Percentiles rank a stretch among this genome's conserved stretches.
Evolutionary conservation across 306 rosid genomes (phyloP).

Genomic region (Mimosa bimucronata): DNA sequence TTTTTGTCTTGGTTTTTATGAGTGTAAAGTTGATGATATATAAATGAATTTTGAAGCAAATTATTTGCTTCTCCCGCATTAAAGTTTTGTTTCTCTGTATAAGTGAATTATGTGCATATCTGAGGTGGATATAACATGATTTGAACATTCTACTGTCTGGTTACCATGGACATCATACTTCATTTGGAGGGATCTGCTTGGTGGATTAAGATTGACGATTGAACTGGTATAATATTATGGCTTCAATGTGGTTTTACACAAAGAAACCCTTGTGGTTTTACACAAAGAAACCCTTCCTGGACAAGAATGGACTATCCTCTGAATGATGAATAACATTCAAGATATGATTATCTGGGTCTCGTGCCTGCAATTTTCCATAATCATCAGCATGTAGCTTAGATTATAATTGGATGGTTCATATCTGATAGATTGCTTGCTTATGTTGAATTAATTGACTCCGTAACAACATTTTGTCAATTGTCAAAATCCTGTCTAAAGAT

Average conservation of each 20-base stretch:
- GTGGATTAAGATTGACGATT: not conserved
- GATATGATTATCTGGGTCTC: slow-evolving; percentile 26
- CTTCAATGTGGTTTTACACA: not conserved
- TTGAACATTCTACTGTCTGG: not conserved
- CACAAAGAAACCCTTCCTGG: slow-evolving; percentile 1
- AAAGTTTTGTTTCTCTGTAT: slow-evolving; percentile 2
- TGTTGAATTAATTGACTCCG: not conserved
- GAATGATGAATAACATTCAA: not conserved
- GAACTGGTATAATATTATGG: not conserved
- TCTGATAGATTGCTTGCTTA: not conserved
- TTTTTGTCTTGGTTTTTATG: slow-evolving; percentile 4
- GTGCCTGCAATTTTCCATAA: slow-evolving; percentile 11
- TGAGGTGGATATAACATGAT: not conserved
- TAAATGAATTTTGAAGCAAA: slow-evolving; percentile 15
- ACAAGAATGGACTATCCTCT: slow-evolving; percentile 1
- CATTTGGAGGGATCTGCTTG: not conserved
- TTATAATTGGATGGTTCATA: slow-evolving; percentile 3
- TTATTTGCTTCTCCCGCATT: slow-evolving; percentile 14
- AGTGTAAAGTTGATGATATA: not conserved
- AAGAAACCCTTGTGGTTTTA: not conserved
- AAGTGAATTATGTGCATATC: slow-evolving; percentile 1
- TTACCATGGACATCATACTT: slow-evolving; percentile 3
- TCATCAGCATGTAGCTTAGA: not conserved
- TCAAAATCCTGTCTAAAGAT: not conserved
- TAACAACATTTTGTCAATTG: not conserved